A percentile compares a stretch with the other conserved stretches of the same genome.
These are phyloP conservation scores for Cicer pinnatifidum DNA, from an alignment of 306 rosid species.

Conservation along the genomic window DNA sequence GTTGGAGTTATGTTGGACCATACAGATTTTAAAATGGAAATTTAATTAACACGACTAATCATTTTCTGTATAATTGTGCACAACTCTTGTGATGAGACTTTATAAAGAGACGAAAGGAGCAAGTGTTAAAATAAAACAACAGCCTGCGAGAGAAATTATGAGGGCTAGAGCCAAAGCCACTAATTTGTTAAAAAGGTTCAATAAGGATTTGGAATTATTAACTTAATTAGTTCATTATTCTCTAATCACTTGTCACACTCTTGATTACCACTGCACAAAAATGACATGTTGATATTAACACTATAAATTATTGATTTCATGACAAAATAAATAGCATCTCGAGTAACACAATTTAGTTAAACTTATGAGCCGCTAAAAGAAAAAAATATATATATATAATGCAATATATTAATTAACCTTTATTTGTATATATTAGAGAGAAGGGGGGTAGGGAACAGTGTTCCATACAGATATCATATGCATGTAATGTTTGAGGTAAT, in stretches of 20 bases:
- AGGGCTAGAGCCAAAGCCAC: conserved; percentile 20
- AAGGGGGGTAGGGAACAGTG: conserved; percentile 31
- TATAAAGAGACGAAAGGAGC: too few relatives aligned
- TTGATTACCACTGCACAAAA: neutral
- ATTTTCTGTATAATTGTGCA: too few relatives aligned
- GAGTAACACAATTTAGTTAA: conserved; percentile 9
- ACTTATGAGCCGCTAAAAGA: conserved; percentile 2
- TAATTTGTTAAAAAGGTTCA: neutral
- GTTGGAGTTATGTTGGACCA: too few relatives aligned
- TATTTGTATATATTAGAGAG: conserved; percentile 18
- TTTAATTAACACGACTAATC: too few relatives aligned
- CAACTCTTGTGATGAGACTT: too few relatives aligned
- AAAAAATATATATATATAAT: neutral
- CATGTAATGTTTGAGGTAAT: conserved; percentile 54
- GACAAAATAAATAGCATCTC: conserved; percentile 23
- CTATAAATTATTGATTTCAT: conserved; percentile 12
- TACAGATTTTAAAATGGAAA: too few relatives aligned
- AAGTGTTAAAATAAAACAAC: conserved; percentile 10
- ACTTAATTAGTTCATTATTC: conserved; percentile 2
- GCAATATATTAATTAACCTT: conserved; percentile 8
- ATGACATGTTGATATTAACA: conserved; percentile 17
- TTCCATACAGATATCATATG: conserved; percentile 38
- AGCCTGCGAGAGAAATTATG: conserved; percentile 6
- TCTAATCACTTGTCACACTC: conserved; percentile 19
- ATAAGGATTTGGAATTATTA: neutral